Percentiles rank a stretch among this genome's conserved stretches.
phyloP scores from a whole-genome alignment of 2,329 filamentous ascomycete species.

The Beauveria sp. region DNA sequence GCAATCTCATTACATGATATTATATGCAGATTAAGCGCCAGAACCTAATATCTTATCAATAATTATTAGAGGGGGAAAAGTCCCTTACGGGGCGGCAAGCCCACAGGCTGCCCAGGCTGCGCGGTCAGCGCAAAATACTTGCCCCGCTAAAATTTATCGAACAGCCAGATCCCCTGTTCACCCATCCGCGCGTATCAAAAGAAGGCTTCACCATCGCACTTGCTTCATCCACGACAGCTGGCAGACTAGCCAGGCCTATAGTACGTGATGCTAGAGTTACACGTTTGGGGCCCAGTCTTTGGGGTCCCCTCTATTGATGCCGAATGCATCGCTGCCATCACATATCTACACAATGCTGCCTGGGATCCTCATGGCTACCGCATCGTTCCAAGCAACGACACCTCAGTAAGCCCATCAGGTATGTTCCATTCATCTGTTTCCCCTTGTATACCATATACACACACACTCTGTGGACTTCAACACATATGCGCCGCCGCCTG shows the following conservation, averaged over 20 bases:
- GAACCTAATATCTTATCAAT: too few species aligned
- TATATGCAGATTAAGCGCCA: too few species aligned
- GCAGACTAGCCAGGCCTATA: not conserved
- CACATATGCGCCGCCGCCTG: constrained; percentile 11
- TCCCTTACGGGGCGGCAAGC: too few species aligned
- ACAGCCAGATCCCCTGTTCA: not conserved
- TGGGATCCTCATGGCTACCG: constrained; percentile 51
- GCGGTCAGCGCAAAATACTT: not conserved
- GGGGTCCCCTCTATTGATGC: constrained; percentile 83
- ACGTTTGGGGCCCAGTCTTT: constrained; percentile 87
- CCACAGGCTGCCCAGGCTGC: too few species aligned
- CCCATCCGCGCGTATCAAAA: not conserved
- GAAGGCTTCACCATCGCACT: not conserved
- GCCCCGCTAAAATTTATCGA: constrained; percentile 1
- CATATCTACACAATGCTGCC: constrained; percentile 62
- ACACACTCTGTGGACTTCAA: not conserved
- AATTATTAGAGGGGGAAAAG: too few species aligned
- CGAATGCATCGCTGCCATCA: constrained; percentile 77
- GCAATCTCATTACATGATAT: too few species aligned
- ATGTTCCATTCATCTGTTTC: constrained; percentile 26
- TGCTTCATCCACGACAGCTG: not conserved
- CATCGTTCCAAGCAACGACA: constrained; percentile 66
- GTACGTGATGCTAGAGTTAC: constrained; percentile 51
- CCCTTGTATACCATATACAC: not conserved
- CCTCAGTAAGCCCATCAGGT: constrained; percentile 64